phyloP scores from a whole-genome alignment of 805 yeast genomes.

The Candida wancherniae region DNA sequence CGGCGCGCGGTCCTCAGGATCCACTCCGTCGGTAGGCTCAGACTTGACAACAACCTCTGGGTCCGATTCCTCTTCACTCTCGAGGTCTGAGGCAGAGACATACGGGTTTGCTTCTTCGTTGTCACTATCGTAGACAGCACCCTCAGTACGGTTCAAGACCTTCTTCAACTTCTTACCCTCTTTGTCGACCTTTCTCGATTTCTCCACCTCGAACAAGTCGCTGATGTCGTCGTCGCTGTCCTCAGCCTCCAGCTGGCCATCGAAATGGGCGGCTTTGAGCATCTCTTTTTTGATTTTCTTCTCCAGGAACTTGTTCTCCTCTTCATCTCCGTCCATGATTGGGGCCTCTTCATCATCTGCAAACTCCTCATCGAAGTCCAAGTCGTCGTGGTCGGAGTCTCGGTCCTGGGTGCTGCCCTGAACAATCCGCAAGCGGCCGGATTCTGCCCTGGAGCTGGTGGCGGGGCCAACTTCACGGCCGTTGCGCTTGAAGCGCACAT shows the following conservation, averaged over 20 bases:
- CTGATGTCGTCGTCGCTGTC: conserved; percentile 59
- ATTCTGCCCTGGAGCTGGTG: conserved; percentile 1
- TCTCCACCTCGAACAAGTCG: conserved; percentile 62
- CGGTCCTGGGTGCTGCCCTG: conserved; percentile 44
- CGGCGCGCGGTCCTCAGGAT: conserved; percentile 4
- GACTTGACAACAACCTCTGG: conserved; percentile 28
- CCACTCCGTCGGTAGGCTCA: conserved; percentile 25
- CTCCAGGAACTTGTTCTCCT: conserved; percentile 88
- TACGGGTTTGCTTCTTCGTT: conserved; percentile 82
- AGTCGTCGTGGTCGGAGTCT: conserved; percentile 82
- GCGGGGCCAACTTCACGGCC: conserved; percentile 7
- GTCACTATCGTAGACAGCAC: conserved; percentile 84
- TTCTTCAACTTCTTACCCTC: conserved; percentile 85
- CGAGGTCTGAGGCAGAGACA: conserved; percentile 50
- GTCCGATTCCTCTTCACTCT: conserved; percentile 56
- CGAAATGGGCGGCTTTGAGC: conserved; percentile 74
- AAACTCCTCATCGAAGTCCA: conserved; percentile 94
- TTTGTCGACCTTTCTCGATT: conserved; percentile 70
- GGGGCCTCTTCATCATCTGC: conserved; percentile 99
- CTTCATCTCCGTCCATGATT: conserved; percentile 92
- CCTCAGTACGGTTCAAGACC: conserved; percentile 79
- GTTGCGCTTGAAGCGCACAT: conserved; percentile 40
- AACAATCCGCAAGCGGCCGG: conserved; percentile 35
- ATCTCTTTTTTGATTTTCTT: conserved; percentile 77
- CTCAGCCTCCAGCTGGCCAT: conserved; percentile 53